Percentiles rank a stretch among this genome's conserved stretches.
These are phyloP conservation scores for Chaetomiaceae sp. DNA, from an alignment of 2,329 filamentous ascomycete genomes.

Conservation along the genomic window DNA sequence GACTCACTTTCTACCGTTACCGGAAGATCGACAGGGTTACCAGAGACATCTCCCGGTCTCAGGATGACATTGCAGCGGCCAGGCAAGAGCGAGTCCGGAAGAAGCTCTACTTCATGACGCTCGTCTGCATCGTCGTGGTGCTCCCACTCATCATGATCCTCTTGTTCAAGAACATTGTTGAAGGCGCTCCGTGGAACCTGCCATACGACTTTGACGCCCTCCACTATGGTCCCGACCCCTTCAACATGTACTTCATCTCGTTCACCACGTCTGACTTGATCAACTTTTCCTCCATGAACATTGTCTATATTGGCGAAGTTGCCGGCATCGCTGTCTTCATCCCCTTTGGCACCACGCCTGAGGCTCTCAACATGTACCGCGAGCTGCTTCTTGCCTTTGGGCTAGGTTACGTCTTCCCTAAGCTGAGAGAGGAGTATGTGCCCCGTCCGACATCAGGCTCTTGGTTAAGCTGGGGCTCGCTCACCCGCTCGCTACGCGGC, in stretches of 20 bases:
- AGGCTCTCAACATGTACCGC: constrained; percentile 49
- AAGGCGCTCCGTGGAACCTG: constrained; percentile 28
- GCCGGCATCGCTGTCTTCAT: constrained; percentile 46
- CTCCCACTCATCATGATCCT: constrained; percentile 44
- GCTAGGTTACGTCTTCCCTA: constrained; percentile 42
- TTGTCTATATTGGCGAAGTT: constrained; percentile 46
- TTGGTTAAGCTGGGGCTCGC: constrained; percentile 15
- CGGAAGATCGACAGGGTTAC: constrained; percentile 42
- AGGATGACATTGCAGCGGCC: constrained; percentile 37
- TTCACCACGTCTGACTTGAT: constrained; percentile 41
- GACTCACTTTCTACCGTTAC: constrained; percentile 46
- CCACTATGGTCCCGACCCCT: constrained; percentile 36
- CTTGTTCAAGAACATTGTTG: constrained; percentile 39
- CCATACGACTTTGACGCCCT: constrained; percentile 42
- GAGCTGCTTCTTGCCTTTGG: constrained; percentile 37
- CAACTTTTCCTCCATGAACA: constrained; percentile 40
- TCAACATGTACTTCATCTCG: constrained; percentile 46
- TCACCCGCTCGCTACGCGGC: constrained; percentile 9
- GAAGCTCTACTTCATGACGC: constrained; percentile 53
- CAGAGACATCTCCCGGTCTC: constrained; percentile 34
- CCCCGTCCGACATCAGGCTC: constrained; percentile 20
- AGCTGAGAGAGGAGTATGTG: constrained; percentile 33
- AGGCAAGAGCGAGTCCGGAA: constrained; percentile 46
- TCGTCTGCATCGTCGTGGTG: constrained; percentile 49
- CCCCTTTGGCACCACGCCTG: constrained; percentile 54